These are phyloP conservation scores for Byssoonygena ceratinophila DNA, from an alignment of 2,329 filamentous ascomycete species.

Conservation along the genomic window DNA sequence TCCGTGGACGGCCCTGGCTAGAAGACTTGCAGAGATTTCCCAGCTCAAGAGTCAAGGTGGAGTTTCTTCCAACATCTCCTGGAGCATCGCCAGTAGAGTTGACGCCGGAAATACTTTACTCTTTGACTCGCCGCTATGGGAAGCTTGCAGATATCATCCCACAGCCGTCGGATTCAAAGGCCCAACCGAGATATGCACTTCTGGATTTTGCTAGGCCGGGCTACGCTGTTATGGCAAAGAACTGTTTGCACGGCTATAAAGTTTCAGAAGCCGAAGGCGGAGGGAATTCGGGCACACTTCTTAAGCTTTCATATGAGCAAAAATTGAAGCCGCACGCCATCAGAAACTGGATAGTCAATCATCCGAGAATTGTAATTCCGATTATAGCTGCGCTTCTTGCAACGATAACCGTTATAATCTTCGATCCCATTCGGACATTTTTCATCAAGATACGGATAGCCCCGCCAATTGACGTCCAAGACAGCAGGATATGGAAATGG, in stretches of 20 bases:
- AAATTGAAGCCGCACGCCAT: conserved; percentile 67
- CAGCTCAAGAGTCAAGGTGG: conserved; percentile 62
- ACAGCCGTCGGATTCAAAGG: conserved; percentile 77
- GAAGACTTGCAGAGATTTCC: conserved; percentile 84
- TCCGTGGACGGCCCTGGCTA: conserved; percentile 81
- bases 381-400: conserved; percentile 69
- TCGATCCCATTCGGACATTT: conserved; percentile 88
- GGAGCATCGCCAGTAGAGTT: conserved; percentile 66
- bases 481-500: conserved; percentile 69
- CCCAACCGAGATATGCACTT: conserved; percentile 66
- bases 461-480: conserved; percentile 59
- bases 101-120: conserved; percentile 77
- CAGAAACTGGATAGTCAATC: conserved; percentile 75
- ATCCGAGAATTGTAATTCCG: conserved; percentile 82
- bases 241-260: conserved; percentile 78
- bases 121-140: conserved; percentile 77
- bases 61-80: conserved; percentile 65
- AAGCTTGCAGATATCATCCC: conserved; percentile 77
- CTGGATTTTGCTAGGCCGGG: conserved; percentile 64
- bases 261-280: conserved; percentile 60
- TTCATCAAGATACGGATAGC: conserved; percentile 85
- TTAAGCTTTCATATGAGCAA: conserved; percentile 75
- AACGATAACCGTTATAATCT: conserved; percentile 72
- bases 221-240: conserved; percentile 77
- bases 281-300: conserved; percentile 61